Base-by-base conservation (phyloP, 176 grass and related monocot species). In the Pontederia paniculata region DNA sequence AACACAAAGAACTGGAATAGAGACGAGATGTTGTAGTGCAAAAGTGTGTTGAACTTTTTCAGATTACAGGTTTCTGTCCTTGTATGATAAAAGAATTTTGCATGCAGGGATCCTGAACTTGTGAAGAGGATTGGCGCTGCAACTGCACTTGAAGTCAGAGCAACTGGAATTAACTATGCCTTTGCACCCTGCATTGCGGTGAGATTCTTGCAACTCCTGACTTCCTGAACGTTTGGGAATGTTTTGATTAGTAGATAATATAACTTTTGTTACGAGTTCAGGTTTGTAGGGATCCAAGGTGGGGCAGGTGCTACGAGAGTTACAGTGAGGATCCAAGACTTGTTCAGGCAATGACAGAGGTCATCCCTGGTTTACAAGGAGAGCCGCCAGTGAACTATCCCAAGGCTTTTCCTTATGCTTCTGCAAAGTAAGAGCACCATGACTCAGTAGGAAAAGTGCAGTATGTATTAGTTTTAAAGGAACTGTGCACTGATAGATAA, bases 111-210 rank as follows among this genome's bases (percentile, higher is more conserved):
- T 59, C 57, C 57, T 42, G 57, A 59, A n/a, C 57, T 59, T 42
- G 57, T 42, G 9, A 59, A 59, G 16, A 59, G 57, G 31, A 59
- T 59, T 42, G 57, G 31, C 9, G 57, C 57, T 41, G 57, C 31
- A 43, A 59, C 57, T 11, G 57, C 57, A 11, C 57, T 59, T 17
- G 57, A 59, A 59, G 57, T 59, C 23, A 59, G 57, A 43, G 57
- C 57, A 43, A 59, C 57, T 15, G 57, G 57, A 23, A 43, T 59
- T 59, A 23, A 23, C 25, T 59, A 59, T 23, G 17, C 31, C 3
- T 59, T 59, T 42, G 31, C 31, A 11, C 57, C 56, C 7, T 59
- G 57, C 9, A 17, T 59, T 59, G 57, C 57, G 15, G 56, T 59
- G n/a, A 58, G 23, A 22, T 21, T 7, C 53, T 22, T 55, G 20